Base-by-base conservation (phyloP, 805 yeast species). In the Metschnikowia continentalis region DNA sequence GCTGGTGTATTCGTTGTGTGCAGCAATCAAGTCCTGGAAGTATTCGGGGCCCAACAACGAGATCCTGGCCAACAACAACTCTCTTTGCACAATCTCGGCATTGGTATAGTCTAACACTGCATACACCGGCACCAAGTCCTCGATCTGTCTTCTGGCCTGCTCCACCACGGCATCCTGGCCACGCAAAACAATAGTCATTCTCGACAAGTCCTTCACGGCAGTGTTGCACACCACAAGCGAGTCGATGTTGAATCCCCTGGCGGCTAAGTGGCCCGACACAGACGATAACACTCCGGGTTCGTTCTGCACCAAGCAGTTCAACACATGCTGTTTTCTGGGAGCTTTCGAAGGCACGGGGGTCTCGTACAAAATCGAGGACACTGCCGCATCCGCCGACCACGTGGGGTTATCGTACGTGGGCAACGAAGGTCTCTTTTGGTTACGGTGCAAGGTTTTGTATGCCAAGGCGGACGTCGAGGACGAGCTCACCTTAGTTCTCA, bases 161-260 rank as follows among this genome's bases (percentile, higher is more conserved):
- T 94, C 99, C 58, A 94, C 86, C 47, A 94, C 90, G 23, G 94
- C 97, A 64, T 92, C 96, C 69, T 90, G 96, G 54, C 98, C 99
- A 51, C 84, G 85, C 62, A 94, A 76, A 10, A 90, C 96, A 61
- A 94, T 89, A 6, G 99, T 94, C 99, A 94, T 94, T 68, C 99
- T 81, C 32, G 96, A 88, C 60, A 94, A 79, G 66, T 94, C 97
- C 70, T 86, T 83, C 53, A 94, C 97, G 69, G 92, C 98, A 37
- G 99, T 94, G 75, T 85, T 88, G 68, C 97, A 92, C 43, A 94
- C 99, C 52, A 94, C 97, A 57, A 94, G 79, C 10, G 98, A 92
- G 70, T 94, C 99, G 64, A 94, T 94, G 75, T 94, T 94, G 82
- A 94, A 94, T 15, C 99, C 99, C 69, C 99, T 81, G 37, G 97